A percentile compares a stretch with the other conserved stretches of the same genome.
These are phyloP conservation scores for Cystofilobasidium bisporidii DNA, from an alignment of 768 basidiomycete species.

Conservation along the genomic window DNA sequence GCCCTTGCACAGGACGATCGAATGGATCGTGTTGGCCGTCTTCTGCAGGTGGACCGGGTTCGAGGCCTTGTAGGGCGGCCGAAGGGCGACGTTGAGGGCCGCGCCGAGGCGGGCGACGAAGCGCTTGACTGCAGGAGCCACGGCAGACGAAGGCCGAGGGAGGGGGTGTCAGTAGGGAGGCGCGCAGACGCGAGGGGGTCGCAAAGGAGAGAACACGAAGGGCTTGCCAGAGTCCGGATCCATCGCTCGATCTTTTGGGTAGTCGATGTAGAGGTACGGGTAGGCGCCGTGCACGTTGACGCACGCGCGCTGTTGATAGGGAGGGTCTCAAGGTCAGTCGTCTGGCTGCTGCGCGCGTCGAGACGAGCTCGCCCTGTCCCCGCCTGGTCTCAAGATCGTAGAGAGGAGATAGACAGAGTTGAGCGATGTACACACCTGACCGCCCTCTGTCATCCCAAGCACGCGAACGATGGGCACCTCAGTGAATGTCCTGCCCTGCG, in stretches of 20 bases:
- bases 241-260: constrained; percentile 50
- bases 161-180: not conserved
- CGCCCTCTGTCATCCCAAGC: constrained; percentile 68
- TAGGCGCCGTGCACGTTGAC: constrained; percentile 87
- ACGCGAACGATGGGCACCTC: constrained; percentile 74
- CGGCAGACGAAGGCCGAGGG: not conserved
- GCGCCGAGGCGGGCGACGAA: constrained; percentile 60
- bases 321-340: not conserved
- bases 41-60: constrained; percentile 32
- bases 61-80: constrained; percentile 47
- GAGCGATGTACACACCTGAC: constrained; percentile 40
- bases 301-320: constrained; percentile 50
- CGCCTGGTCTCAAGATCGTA: too few species aligned
- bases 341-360: not conserved
- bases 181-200: constrained; percentile 26
- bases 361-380: not conserved
- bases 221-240: constrained; percentile 54
- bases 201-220: not conserved
- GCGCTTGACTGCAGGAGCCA: constrained; percentile 50
- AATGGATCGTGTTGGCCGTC: constrained; percentile 47
- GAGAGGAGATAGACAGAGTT: too few species aligned
- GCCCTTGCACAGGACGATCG: constrained; percentile 81
- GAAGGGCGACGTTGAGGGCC: constrained; percentile 75
- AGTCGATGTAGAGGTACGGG: constrained; percentile 87
- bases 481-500: constrained; percentile 41